A percentile compares a stretch with the other conserved stretches of the same genome.
phyloP scores from a whole-genome alignment of 176 grass and related monocot species.

The Triticum urartu region DNA sequence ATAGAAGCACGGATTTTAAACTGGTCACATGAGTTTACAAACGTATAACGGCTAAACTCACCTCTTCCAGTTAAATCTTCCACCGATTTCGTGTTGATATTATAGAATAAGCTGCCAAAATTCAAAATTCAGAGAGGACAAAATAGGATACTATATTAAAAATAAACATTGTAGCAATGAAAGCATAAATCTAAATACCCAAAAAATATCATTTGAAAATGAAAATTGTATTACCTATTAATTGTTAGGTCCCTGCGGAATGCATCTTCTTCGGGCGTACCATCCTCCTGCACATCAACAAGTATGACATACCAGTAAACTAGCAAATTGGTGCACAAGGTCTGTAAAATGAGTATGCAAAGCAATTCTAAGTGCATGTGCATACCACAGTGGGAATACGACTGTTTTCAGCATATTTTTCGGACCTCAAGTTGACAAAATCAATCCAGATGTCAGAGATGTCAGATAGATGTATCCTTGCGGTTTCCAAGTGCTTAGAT shows the following conservation, averaged over 20 bases:
- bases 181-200: neutral
- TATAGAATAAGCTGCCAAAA: slow-evolving; percentile 78
- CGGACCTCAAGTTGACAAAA: slow-evolving; percentile 95
- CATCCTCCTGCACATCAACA: slow-evolving; percentile 59
- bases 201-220: neutral
- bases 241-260: slow-evolving; percentile 91
- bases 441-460: slow-evolving; percentile 54
- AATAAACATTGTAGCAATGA: slow-evolving; percentile 8
- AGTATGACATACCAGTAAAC: neutral
- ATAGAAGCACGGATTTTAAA: slow-evolving; percentile 8
- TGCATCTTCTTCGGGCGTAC: slow-evolving; percentile 88
- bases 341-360: neutral
- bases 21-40: neutral
- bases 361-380: slow-evolving; percentile 16
- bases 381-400: slow-evolving; percentile 86
- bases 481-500: slow-evolving; percentile 96
- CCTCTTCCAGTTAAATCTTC: slow-evolving; percentile 94
- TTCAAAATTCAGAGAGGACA: neutral
- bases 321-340: neutral
- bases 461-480: slow-evolving; percentile 68
- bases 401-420: slow-evolving; percentile 88
- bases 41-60: slow-evolving; percentile 28
- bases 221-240: slow-evolving; percentile 62
- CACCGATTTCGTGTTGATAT: slow-evolving; percentile 76
- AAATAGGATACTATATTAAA: neutral